phyloP scores from a whole-genome alignment of 192 early-diverging fungal genomes.

The Coemansia umbellata region DNA sequence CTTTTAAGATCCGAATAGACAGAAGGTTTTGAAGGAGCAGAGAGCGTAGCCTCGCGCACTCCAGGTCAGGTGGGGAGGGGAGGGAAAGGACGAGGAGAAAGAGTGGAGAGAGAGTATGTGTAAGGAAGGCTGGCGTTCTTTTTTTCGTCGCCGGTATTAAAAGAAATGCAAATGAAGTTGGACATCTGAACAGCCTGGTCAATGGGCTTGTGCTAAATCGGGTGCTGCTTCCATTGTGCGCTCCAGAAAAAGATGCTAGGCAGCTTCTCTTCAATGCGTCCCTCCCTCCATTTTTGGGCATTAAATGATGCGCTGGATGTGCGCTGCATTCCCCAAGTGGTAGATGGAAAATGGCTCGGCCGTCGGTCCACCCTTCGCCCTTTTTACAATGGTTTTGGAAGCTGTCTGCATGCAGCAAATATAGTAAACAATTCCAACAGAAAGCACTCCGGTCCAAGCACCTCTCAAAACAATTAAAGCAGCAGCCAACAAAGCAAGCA shows the following conservation, averaged over 20 bases:
- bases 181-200: neutral
- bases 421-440: neutral
- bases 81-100: slow-evolving; percentile 13
- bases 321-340: neutral
- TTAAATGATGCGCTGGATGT: neutral
- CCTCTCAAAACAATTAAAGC: too few species aligned
- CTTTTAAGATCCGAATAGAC: too few species aligned
- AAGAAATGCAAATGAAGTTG: neutral
- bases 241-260: neutral
- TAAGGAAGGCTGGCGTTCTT: too few species aligned
- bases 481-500: too few species aligned
- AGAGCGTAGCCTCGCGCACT: too few species aligned
- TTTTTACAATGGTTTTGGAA: neutral
- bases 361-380: neutral
- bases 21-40: too few species aligned
- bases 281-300: neutral
- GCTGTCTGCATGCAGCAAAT: neutral
- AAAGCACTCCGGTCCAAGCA: too few species aligned
- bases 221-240: neutral
- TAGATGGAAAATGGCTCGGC: neutral
- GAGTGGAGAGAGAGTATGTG: slow-evolving; percentile 7
- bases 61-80: neutral
- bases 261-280: neutral
- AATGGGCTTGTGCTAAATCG: neutral
- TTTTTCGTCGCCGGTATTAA: neutral